Base-by-base conservation (phyloP, 2,329 filamentous ascomycete species). In the Trichoderma breve region DNA sequence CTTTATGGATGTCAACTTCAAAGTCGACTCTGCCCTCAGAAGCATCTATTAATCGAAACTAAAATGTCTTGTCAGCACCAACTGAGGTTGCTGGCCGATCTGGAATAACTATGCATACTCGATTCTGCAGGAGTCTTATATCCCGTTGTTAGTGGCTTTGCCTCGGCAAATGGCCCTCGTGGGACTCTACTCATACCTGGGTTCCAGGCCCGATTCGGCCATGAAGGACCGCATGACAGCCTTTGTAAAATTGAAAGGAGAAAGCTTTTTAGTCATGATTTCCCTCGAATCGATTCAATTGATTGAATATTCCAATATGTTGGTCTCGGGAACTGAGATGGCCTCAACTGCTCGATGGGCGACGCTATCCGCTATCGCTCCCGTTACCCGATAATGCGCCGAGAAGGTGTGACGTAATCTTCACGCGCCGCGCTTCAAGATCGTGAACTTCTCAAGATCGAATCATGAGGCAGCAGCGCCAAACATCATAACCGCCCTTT, bases 161-260 rank as follows among this genome's bases (percentile, higher is more conserved):
- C 66, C n/a, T 61, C 39, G 66, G 34, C 18, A 28, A n/a, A 57
- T 21, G 36, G 9, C 64, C 11, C 26, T 34, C 8, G 0, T 2
- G 32, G 4, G 47, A 4, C 9, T 60, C 8, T 69, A 32, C 36
- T 58, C 69, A n/a, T 79, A 97, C 95, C 93, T 92, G 80, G 94
- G 94, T 81, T 98, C 95, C 24, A 98, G 84, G 7, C 95, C 95
- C 6, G 94, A 97, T 74, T 93, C 92, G 75, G 89, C 88, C 84
- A 93, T 89, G 81, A 98, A 98, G 2, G 93, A 95, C 80, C 92
- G 92, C 85, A 94, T 88, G 30, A 82, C 81, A 65, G 80, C 80
- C 39, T 79, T 80, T 32, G 79, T 80, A 72, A 83, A 83, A 47
- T 75, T 76, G 6, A 78, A 77, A 6, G 81, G 80, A 11, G 76